Evolutionary conservation across 345 rosid genomes (phyloP).

Genomic region (Pugionium cornutum): DNA sequence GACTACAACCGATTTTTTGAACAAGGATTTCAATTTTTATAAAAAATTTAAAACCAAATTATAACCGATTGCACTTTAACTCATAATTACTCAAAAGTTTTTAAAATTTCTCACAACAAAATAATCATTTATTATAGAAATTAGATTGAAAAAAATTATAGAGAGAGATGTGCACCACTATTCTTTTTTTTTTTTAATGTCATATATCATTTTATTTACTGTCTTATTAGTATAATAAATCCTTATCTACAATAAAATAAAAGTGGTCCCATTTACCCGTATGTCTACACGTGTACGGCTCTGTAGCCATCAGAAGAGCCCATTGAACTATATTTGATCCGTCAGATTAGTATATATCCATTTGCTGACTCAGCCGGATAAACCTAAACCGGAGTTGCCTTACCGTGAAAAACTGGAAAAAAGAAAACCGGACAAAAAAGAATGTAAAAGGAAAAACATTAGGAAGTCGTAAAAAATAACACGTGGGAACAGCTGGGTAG

Average conservation of each 20-base stretch:
- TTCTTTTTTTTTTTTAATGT: too few relatives aligned
- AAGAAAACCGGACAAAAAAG: neutral
- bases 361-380: conserved; percentile 40
- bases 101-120: too few relatives aligned
- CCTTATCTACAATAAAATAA: conserved; percentile 10
- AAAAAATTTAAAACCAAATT: too few relatives aligned
- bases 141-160: too few relatives aligned
- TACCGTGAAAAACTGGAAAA: neutral
- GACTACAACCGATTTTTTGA: too few relatives aligned
- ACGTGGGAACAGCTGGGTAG: conserved; percentile 27
- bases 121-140: too few relatives aligned
- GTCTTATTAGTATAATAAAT: neutral
- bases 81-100: too few relatives aligned
- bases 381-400: neutral
- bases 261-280: too few relatives aligned
- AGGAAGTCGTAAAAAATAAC: neutral
- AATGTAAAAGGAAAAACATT: neutral
- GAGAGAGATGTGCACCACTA: too few relatives aligned
- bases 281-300: conserved; percentile 19
- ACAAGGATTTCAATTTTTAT: too few relatives aligned
- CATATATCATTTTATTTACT: neutral
- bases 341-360: conserved; percentile 34
- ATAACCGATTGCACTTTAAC: too few relatives aligned
- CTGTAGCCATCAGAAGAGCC: neutral
- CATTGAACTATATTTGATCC: neutral